Evolutionary conservation across 805 yeast species (phyloP), one percentile per base, ranked within the genome.

Genomic region (Wickerhamiella azymoides): DNA sequence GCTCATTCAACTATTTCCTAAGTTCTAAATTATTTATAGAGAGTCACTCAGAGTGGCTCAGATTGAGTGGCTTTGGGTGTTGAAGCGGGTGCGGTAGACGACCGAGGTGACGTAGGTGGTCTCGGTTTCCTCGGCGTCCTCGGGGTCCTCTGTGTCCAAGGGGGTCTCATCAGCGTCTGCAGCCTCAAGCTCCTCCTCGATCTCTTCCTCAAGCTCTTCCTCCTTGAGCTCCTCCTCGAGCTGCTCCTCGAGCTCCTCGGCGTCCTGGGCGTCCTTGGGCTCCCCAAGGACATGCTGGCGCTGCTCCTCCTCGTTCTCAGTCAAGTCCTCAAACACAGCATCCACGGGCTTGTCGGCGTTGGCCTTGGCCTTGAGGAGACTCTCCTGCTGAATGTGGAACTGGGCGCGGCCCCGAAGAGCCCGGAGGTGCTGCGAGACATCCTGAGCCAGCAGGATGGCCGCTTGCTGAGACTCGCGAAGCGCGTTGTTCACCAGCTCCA

Each of bases 1-100:
- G 10, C 47, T 66, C 3, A 57, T 66, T 41, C 60, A 63, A 45
- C 48, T 62, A 16, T 62, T 63, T 41, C 66, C 66, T 10, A 63
- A 63, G 48, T 63, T 66, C 64, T 62, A 49, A n/a, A 44, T 21
- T 16, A 30, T 19, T 21, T 43, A 35, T 17, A 14, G 4, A 7
- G 42, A 4, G 33, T 44, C n/a, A n/a, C n/a, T n/a, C n/a, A n/a
- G n/a, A n/a, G n/a, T n/a, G n/a, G n/a, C n/a, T n/a, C n/a, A n/a
- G n/a, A n/a, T n/a, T n/a, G n/a, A n/a, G n/a, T n/a, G n/a, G n/a
- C n/a, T n/a, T n/a, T n/a, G 42, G 16, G 47, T 32, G 27, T 45
- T 45, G 47, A 38, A 17, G n/a, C 39, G 17, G 4, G 38, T 38
- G 25, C 17, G 19, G 33, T 28, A 45, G 19, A 33, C 21, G 10